Percentiles rank a stretch among this genome's conserved stretches.
phyloP scores from a whole-genome alignment of 106 monocot genomes.

The Gastrodia elata region DNA sequence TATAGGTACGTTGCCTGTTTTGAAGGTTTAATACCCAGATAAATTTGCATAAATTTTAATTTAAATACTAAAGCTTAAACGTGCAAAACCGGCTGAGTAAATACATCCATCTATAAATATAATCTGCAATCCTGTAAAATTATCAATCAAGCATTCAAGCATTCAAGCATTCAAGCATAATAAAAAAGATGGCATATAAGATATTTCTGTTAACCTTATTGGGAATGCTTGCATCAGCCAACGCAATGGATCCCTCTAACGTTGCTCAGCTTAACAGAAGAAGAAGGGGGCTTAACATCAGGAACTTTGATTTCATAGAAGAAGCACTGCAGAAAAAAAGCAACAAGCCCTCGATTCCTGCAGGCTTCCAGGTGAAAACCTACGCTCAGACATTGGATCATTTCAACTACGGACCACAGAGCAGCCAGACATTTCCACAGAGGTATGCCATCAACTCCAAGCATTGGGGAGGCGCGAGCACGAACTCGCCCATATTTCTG shows the following conservation, averaged over 20 bases:
- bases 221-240: neutral
- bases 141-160: too few species aligned
- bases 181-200: too few species aligned
- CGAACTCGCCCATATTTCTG: slow-evolving; percentile 30
- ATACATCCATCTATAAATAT: too few species aligned
- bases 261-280: neutral
- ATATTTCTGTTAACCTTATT: too few species aligned
- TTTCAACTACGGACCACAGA: slow-evolving; percentile 28
- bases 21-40: too few species aligned
- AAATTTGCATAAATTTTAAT: too few species aligned
- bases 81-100: too few species aligned
- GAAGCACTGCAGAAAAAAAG: neutral
- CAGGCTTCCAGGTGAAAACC: neutral
- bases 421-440: slow-evolving; percentile 35
- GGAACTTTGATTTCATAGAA: too few species aligned
- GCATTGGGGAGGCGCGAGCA: slow-evolving; percentile 31
- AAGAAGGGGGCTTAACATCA: neutral
- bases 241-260: neutral
- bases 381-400: slow-evolving; percentile 39
- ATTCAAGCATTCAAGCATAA: too few species aligned
- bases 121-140: too few species aligned
- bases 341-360: neutral
- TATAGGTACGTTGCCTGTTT: too few species aligned
- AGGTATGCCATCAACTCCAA: slow-evolving; percentile 24
- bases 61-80: too few species aligned